These are phyloP conservation scores for Aspergillus novoparasiticus DNA, from an alignment of 2,329 filamentous ascomycete species.

Conservation along the genomic window DNA sequence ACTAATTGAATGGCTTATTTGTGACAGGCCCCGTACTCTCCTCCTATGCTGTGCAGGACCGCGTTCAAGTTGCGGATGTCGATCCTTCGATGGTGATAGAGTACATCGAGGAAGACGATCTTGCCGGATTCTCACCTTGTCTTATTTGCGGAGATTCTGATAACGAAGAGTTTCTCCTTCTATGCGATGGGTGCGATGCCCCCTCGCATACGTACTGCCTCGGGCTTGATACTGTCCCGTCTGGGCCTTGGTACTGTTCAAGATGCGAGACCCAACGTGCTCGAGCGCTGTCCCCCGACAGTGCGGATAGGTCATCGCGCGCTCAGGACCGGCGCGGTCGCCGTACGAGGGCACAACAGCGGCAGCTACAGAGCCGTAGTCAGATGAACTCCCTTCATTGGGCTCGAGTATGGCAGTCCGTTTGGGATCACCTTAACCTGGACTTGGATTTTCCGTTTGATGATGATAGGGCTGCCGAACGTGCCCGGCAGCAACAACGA, in stretches of 20 bases:
- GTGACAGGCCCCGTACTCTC: conserved; percentile 56
- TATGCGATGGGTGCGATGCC: conserved; percentile 89
- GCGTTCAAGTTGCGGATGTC: conserved; percentile 79
- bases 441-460: conserved; percentile 87
- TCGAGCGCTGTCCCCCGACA: conserved; percentile 40
- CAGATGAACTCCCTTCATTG: conserved; percentile 58
- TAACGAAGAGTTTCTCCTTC: conserved; percentile 79
- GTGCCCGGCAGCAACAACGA: conserved; percentile 58
- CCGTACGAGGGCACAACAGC: conserved; percentile 50
- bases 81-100: conserved; percentile 71
- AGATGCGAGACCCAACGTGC: conserved; percentile 64
- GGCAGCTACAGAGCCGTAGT: conserved; percentile 42
- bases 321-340: conserved; percentile 49
- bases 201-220: conserved; percentile 92
- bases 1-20: conserved; percentile 9
- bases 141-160: conserved; percentile 80
- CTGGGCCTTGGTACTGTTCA: conserved; percentile 87
- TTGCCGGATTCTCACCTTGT: conserved; percentile 68
- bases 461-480: conserved; percentile 63
- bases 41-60: conserved; percentile 58
- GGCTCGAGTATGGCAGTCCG: conserved; percentile 85
- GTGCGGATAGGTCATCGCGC: conserved; percentile 31
- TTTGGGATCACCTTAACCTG: conserved; percentile 76
- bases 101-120: conserved; percentile 65
- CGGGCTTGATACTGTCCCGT: conserved; percentile 74